These are phyloP conservation scores for Lobulomyces angularis DNA, from an alignment of 192 early-diverging fungal species.

Conservation along the genomic window DNA sequence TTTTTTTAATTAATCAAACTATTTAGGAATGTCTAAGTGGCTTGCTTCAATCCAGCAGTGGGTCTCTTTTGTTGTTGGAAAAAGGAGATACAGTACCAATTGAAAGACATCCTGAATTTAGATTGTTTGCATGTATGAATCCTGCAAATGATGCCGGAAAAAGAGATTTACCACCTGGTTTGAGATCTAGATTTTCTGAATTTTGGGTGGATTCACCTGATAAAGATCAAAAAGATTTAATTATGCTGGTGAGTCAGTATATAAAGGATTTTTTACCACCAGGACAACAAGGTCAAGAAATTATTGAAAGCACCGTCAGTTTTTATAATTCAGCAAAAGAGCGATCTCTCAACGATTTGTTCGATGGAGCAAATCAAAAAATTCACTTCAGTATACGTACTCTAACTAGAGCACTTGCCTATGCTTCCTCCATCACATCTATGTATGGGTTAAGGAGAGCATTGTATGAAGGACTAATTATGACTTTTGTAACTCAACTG, in stretches of 20 bases:
- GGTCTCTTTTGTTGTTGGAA: slow-evolving; percentile 80
- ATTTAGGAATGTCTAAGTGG: slow-evolving; percentile 85
- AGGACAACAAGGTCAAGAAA: slow-evolving; percentile 43
- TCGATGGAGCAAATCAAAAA: slow-evolving; percentile 76
- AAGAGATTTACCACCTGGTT: slow-evolving; percentile 79
- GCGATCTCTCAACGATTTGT: slow-evolving; percentile 58
- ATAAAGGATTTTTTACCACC: slow-evolving; percentile 34
- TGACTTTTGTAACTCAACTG: slow-evolving; percentile 92
- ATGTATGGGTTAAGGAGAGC: slow-evolving; percentile 73
- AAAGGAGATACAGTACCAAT: slow-evolving; percentile 80
- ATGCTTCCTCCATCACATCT: slow-evolving; percentile 47
- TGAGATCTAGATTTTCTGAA: slow-evolving; percentile 88
- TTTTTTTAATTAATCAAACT: too few relatives aligned
- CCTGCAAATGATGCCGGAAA: slow-evolving; percentile 97
- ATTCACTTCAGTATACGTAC: slow-evolving; percentile 91
- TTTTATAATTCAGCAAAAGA: slow-evolving; percentile 72
- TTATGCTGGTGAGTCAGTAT: slow-evolving; percentile 69
- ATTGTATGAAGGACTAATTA: slow-evolving; percentile 82
- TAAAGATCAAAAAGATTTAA: slow-evolving; percentile 61
- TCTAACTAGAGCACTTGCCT: slow-evolving; percentile 75
- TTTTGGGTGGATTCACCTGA: slow-evolving; percentile 91
- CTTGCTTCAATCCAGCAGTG: slow-evolving; percentile 65
- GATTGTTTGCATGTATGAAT: slow-evolving; percentile 98
- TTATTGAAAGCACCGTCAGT: slow-evolving; percentile 55
- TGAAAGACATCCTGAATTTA: slow-evolving; percentile 78